Conservation (phyloP, 2,329 filamentous ascomycete genomes). For the Anthostomella pinea region DNA sequence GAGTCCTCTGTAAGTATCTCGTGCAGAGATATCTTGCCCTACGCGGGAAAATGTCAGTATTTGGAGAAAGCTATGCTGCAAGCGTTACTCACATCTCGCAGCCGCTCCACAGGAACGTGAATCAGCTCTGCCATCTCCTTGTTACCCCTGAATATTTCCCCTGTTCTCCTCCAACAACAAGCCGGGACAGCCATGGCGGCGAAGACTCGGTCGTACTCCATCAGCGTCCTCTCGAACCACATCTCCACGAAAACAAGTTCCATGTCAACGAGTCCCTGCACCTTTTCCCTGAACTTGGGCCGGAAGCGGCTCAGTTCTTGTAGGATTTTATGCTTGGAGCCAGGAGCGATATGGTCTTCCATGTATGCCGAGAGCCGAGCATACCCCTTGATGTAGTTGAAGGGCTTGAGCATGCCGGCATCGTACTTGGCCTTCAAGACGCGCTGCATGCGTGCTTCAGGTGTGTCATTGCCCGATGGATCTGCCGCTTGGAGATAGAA, state of each 20-base stretch:
- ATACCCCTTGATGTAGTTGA: constrained; percentile 98
- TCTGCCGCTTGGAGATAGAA: constrained; percentile 98
- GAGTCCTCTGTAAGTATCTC: constrained; percentile 95
- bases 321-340: constrained; percentile 85
- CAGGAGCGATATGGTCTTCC: constrained; percentile 78
- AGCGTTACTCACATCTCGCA: constrained; percentile 73
- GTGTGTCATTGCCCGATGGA: constrained; percentile 78
- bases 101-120: constrained; percentile 82
- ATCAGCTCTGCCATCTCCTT: constrained; percentile 99
- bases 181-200: constrained; percentile 98
- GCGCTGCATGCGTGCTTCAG: constrained; percentile 93
- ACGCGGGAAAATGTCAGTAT: constrained; percentile 10
- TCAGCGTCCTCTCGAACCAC: constrained; percentile 96
- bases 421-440: constrained; percentile 95
- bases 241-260: constrained; percentile 95
- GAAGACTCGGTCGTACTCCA: constrained; percentile 98
- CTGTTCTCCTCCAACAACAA: constrained; percentile 94
- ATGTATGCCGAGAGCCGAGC: constrained; percentile 86
- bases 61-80: neutral
- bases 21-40: constrained; percentile 94
- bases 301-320: constrained; percentile 89
- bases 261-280: constrained; percentile 87
- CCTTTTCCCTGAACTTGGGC: constrained; percentile 93
- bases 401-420: constrained; percentile 88
- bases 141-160: constrained; percentile 95